Evolutionary conservation across 495 filamentous ascomycete genomes (phyloP).

Genomic region (Penicillium daleae): DNA sequence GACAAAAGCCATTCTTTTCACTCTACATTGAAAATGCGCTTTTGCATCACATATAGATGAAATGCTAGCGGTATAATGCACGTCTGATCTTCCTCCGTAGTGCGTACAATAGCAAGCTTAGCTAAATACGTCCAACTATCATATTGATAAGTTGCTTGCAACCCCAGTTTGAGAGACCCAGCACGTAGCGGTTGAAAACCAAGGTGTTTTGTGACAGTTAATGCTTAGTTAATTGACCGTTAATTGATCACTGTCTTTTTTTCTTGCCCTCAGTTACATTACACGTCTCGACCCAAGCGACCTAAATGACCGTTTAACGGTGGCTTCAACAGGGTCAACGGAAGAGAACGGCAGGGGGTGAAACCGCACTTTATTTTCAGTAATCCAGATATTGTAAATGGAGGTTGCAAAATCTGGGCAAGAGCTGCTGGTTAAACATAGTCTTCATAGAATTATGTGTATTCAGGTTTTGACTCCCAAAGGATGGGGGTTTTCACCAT

Average conservation of each 20-base stretch:
- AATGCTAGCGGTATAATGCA: too few relatives aligned
- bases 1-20: too few relatives aligned
- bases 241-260: neutral
- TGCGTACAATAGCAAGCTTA: neutral
- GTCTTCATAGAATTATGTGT: too few relatives aligned
- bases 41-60: too few relatives aligned
- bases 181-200: neutral
- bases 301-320: slow-evolving; percentile 5
- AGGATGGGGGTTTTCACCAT: neutral
- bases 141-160: slow-evolving; percentile 1
- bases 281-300: too few relatives aligned
- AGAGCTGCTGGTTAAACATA: slow-evolving; percentile 8
- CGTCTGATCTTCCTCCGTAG: too few relatives aligned
- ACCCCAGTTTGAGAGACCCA: neutral
- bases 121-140: neutral
- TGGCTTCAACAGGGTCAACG: slow-evolving; percentile 2
- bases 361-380: slow-evolving; percentile 6
- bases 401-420: neutral
- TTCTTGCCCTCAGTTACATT: neutral
- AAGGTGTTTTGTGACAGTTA: slow-evolving; percentile 2
- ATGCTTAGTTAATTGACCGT: neutral
- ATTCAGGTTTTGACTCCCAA: slow-evolving; percentile 2
- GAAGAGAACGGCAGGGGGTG: neutral
- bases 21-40: too few relatives aligned
- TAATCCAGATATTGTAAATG: neutral